Evolutionary conservation across 176 grass and related monocot species (phyloP).

Genomic region (Aegilops bicornis): DNA sequence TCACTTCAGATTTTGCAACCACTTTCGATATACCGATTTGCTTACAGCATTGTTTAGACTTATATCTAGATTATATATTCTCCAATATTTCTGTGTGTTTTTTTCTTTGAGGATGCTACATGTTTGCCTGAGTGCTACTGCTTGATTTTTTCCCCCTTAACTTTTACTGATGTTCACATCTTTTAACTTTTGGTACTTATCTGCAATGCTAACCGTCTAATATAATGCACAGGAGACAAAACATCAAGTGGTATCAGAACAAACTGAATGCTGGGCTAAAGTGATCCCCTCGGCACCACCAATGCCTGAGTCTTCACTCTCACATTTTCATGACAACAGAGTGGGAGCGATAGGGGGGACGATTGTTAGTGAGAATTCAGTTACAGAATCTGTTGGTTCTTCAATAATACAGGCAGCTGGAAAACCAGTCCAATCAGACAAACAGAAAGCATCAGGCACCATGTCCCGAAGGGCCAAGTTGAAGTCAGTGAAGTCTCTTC

Average conservation of each 20-base stretch:
- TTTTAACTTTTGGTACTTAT: constrained; percentile 19
- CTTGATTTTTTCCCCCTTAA: background rate
- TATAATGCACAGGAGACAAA: constrained; percentile 40
- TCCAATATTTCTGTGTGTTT: background rate
- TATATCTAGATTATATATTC: background rate
- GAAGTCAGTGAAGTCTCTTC: constrained; percentile 69
- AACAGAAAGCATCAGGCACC: constrained; percentile 37
- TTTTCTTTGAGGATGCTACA: background rate
- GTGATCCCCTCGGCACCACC: constrained; percentile 49
- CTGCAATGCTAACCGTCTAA: constrained; percentile 18
- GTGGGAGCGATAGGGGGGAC: constrained; percentile 19
- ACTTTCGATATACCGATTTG: background rate
- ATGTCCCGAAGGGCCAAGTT: constrained; percentile 63
- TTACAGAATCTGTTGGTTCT: constrained; percentile 44
- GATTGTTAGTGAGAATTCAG: constrained; percentile 24
- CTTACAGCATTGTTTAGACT: background rate
- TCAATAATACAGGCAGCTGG: constrained; percentile 23
- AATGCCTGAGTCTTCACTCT: constrained; percentile 38
- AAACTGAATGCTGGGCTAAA: constrained; percentile 12
- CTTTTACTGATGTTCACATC: background rate
- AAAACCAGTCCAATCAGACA: constrained; percentile 23
- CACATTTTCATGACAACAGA: constrained; percentile 32
- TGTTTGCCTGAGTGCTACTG: constrained; percentile 10
- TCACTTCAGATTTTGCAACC: background rate
- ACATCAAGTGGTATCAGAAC: constrained; percentile 19